A percentile compares a stretch with the other conserved stretches of the same genome.
Conservation (phyloP, 371 early-diverging fungal genomes). For the Haplosporangium sp. region DNA sequence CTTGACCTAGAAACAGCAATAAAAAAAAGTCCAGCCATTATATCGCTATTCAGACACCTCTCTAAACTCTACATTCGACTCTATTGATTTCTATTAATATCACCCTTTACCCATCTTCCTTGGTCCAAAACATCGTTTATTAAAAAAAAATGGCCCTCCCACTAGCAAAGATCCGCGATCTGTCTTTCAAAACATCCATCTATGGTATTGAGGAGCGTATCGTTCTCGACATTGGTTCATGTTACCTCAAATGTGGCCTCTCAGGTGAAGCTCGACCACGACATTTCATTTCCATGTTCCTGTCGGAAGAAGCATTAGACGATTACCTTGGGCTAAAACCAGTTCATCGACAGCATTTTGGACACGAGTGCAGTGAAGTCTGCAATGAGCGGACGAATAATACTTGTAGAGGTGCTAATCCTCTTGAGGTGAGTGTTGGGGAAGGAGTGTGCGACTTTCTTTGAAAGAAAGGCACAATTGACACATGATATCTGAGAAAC, state of each 20-base stretch:
- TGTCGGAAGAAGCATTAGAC: slow-evolving; percentile 50
- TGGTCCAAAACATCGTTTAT: neutral
- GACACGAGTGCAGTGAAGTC: slow-evolving; percentile 45
- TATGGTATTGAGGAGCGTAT: slow-evolving; percentile 86
- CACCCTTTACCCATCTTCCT: neutral
- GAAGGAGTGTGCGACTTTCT: too few species aligned
- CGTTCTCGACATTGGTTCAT: slow-evolving; percentile 88
- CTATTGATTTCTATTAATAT: neutral
- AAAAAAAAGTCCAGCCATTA: neutral
- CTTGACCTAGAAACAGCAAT: neutral
- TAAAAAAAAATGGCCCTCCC: slow-evolving; percentile 39
- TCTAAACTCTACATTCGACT: neutral
- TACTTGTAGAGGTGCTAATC: slow-evolving; percentile 30
- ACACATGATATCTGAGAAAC: too few species aligned
- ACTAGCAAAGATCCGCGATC: slow-evolving; percentile 45
- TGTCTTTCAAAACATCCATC: slow-evolving; percentile 59
- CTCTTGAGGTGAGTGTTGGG: slow-evolving; percentile 30
- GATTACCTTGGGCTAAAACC: slow-evolving; percentile 45
- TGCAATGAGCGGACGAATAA: slow-evolving; percentile 36
- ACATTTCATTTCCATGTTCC: slow-evolving; percentile 69
- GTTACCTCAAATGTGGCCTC: slow-evolving; percentile 88
- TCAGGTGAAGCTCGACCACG: slow-evolving; percentile 89
- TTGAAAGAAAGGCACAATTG: too few species aligned
- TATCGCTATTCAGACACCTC: too few species aligned
- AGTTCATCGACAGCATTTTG: slow-evolving; percentile 30